Evolutionary conservation across 2,329 filamentous ascomycete species (phyloP).

Genomic region (Microascus cirrosus): DNA sequence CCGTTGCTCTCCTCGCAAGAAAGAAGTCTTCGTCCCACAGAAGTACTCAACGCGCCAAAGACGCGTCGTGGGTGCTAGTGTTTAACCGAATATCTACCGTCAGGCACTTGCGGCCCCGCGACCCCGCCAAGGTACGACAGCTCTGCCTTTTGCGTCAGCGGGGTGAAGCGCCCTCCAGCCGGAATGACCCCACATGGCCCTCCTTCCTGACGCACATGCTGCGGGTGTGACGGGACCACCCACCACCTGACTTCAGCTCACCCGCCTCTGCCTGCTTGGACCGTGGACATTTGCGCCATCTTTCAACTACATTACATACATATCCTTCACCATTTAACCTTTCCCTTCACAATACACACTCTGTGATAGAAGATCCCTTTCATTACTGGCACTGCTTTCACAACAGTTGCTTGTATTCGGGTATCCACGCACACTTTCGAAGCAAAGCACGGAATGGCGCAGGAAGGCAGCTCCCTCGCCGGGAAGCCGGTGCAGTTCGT

Average conservation of each 20-base stretch:
- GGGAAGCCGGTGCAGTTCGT: slow-evolving; percentile 52
- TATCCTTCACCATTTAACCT: too few relatives aligned
- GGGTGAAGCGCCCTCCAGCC: background rate
- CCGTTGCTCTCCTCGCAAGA: background rate
- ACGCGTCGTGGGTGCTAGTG: background rate
- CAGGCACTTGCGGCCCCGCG: background rate
- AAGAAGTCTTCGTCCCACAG: background rate
- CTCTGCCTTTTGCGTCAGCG: background rate
- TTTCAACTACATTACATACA: background rate
- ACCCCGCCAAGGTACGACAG: background rate
- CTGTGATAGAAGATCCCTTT: too few relatives aligned
- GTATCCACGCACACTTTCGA: background rate
- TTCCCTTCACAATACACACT: too few relatives aligned
- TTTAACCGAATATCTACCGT: background rate
- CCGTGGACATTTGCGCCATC: background rate
- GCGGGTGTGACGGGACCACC: background rate
- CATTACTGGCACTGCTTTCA: too few relatives aligned
- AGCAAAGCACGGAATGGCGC: background rate
- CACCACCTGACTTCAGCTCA: background rate
- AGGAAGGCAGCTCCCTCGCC: slow-evolving; percentile 1
- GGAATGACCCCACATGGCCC: background rate
- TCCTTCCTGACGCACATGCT: background rate
- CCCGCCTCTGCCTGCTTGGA: background rate
- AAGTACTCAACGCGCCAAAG: background rate
- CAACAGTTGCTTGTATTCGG: background rate